Conservation (phyloP, 2,329 filamentous ascomycete species). For the Penicillium sp. region DNA sequence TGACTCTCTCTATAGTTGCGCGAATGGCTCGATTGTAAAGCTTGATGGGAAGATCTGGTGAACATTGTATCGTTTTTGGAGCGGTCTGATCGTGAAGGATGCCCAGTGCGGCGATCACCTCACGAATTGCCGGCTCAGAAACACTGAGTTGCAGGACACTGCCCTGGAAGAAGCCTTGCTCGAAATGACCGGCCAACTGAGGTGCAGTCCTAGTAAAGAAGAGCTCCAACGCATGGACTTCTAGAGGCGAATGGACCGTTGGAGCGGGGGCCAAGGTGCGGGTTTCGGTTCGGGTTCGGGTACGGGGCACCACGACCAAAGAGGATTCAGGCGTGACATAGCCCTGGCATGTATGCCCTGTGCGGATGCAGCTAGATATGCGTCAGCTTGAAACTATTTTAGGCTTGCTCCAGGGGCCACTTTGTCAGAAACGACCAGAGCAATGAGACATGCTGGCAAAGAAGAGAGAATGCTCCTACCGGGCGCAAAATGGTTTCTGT, state of each 20-base stretch:
- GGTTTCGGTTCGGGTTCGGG: not conserved
- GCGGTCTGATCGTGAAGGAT: constrained; percentile 64
- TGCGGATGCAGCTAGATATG: constrained; percentile 11
- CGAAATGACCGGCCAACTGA: constrained; percentile 69
- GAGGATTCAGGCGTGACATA: constrained; percentile 11
- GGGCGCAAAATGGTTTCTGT: constrained; percentile 62
- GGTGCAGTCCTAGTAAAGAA: constrained; percentile 60
- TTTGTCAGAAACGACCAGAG: not conserved
- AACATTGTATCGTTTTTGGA: constrained; percentile 42
- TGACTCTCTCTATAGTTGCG: constrained; percentile 10
- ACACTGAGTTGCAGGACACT: constrained; percentile 68
- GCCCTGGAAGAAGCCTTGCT: constrained; percentile 67
- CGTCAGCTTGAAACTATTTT: not conserved
- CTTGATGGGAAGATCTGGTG: constrained; percentile 1
- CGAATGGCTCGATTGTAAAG: constrained; percentile 20
- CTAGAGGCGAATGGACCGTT: constrained; percentile 6
- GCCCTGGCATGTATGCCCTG: constrained; percentile 19
- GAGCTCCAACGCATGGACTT: constrained; percentile 24
- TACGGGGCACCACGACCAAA: not conserved
- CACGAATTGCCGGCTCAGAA: constrained; percentile 63
- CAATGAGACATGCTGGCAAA: not conserved
- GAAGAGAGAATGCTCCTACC: constrained; percentile 50
- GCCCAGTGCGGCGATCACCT: constrained; percentile 68
- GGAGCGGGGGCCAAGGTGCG: constrained; percentile 4
- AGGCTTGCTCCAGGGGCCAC: not conserved